A percentile compares a stretch with the other conserved stretches of the same genome.
Evolutionary conservation across 371 early-diverging fungal species (phyloP).

Genomic region (Rhizopus delemar): DNA sequence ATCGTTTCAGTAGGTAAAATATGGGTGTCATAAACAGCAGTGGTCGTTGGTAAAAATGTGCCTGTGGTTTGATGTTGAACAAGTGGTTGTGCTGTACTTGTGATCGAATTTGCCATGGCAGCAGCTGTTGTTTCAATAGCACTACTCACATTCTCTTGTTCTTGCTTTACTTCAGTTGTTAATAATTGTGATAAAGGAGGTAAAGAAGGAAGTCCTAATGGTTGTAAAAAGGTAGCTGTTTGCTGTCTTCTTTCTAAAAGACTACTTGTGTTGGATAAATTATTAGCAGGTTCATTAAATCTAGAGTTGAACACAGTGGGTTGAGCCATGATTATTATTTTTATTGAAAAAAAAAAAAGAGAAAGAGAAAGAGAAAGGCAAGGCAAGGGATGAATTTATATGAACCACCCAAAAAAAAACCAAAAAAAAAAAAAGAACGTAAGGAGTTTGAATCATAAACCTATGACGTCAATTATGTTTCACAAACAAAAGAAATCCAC

Average conservation of each 20-base stretch:
- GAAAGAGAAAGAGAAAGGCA: slow-evolving; percentile 4
- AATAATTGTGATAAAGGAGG: slow-evolving; percentile 41
- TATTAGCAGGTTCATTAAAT: not conserved
- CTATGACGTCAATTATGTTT: not conserved
- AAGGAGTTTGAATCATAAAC: slow-evolving; percentile 1
- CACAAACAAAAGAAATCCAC: slow-evolving; percentile 1
- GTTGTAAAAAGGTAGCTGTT: slow-evolving; percentile 31
- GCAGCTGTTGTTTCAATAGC: slow-evolving; percentile 14
- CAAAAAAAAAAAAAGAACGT: slow-evolving; percentile 2
- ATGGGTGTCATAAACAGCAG: not conserved
- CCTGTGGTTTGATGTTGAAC: slow-evolving; percentile 12
- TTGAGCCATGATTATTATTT: not conserved
- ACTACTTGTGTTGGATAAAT: not conserved
- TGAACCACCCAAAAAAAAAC: slow-evolving; percentile 7
- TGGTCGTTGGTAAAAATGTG: slow-evolving; percentile 15
- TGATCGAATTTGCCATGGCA: slow-evolving; percentile 9
- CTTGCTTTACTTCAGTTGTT: slow-evolving; percentile 12
- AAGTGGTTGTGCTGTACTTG: slow-evolving; percentile 19
- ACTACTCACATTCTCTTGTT: slow-evolving; percentile 5
- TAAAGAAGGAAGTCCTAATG: slow-evolving; percentile 34
- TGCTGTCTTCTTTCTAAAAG: slow-evolving; percentile 45
- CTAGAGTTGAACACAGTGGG: not conserved
- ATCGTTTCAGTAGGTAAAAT: slow-evolving; percentile 1
- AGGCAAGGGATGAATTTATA: slow-evolving; percentile 3
- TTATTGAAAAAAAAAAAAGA: slow-evolving; percentile 1